Evolutionary conservation across 495 filamentous ascomycete species (phyloP), one percentile per base, ranked within the genome.

Genomic region (Penicillium manginii): DNA sequence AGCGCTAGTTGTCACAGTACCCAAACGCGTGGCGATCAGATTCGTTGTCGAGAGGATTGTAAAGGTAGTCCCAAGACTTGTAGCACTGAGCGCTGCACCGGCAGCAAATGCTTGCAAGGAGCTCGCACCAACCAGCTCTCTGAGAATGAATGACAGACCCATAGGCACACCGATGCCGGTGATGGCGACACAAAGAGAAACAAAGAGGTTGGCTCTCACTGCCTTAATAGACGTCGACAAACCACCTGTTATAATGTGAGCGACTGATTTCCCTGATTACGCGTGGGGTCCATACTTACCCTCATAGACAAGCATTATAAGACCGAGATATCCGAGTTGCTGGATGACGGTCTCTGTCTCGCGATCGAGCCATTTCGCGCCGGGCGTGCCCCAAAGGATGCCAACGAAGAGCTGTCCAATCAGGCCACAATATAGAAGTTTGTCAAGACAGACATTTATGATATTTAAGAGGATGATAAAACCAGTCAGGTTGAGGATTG

Each of bases 21-120:
- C 91, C 2, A 93, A 70, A 3, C 88, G 79, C 2, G 87, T 90
- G 3, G 76, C 68, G 19, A 78, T 75, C 12, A 88, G 73, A 8
- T 75, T 78, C 1, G 79, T 82, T 37, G 84, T 82, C 12, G 75
- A 74, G 0, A 96, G 77, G 29, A 94, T 84, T 3, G 88, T 84
- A 54, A 93, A 93, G 0, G 88, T 94, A 0, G 90, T 93, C 5
- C 91, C 90, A 0, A 94, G 73, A 59, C 84, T 88, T 2, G 91
- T 94, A 3, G 87, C 86, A 61, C 86, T 91, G 7, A 94, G 76
- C 2, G 91, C 86, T 6, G 91, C 89, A 18, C 90, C 91, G 9
- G 90, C 85, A 3, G 89, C 83, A 68, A 93, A 96, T 6, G 82
- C 79, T 66, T 91, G 84, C 0, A 91, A 69, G 3, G 77, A 65